Base-by-base conservation (phyloP, 2,329 filamentous ascomycete species). In the Paraphoma sp. region DNA sequence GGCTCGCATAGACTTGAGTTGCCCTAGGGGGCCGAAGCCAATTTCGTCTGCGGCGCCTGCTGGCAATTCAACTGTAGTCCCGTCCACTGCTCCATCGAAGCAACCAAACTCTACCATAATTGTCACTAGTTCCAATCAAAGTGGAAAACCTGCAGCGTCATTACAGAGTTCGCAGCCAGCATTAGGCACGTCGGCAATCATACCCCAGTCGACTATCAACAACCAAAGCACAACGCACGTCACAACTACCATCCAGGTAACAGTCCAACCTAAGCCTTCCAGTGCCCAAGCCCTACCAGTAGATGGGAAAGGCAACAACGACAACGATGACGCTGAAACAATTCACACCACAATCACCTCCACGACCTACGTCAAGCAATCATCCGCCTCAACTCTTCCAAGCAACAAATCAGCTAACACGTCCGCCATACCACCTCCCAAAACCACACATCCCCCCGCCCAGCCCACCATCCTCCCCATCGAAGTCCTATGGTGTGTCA, bases 1-100 rank as follows among this genome's bases (percentile, higher is more conserved):
- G 50, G 59, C 63, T 31, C 58, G 62, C 1, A 67, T 71, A 28
- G 53, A 70, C 23, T 14, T 71, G 47, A 64, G 58, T 29, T 72
- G 70, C 28, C 56, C 60, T 18, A 51, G 43, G 10, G 18, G 10
- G 2, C 17, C 45, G 4, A 14, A 31, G 11, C 48, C 48, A 16
- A 53, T 31, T 33, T 18, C 33, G 29, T 46, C 51, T 17, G 36
- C 12, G 41, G 29, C 4, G 8, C 29, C 42, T 8, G 14, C 47
- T 38, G 29, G 4, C 31, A 46, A n/a, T 33, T 54, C 58, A 28
- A 4, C 42, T 47, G 9, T 48, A 45, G 17, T 41, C 1, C 36
- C 47, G 23, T 18, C 8, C n/a, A 6, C 28, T 31, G 1, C 17
- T 12, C 9, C 28, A 38, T 6, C 17, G 10, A 16, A 8, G 6